Conservation (phyloP, 176 grass and related monocot species). For the Leersia perrieri region DNA sequence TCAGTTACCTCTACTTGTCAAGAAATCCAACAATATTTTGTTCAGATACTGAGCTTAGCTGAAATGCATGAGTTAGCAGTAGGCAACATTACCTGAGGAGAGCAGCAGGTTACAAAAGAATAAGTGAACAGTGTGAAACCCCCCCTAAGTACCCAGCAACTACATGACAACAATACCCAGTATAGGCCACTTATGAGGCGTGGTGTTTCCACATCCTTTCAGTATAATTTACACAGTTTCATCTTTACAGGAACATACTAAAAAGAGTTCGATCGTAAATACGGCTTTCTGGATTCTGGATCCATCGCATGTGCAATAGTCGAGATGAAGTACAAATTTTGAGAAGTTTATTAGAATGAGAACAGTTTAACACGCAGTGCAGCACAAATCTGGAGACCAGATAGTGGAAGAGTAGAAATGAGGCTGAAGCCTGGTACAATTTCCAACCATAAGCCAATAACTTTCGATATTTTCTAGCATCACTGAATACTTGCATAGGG, state of each 20-base stretch:
- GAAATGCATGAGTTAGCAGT: neutral
- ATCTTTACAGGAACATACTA: constrained; percentile 1
- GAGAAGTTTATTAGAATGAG: neutral
- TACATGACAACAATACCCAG: neutral
- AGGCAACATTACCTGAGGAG: neutral
- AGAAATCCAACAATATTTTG: neutral
- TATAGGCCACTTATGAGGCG: neutral
- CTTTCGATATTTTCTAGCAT: neutral
- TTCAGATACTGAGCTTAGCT: constrained; percentile 15
- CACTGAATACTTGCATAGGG: neutral
- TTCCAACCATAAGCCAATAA: constrained; percentile 1
- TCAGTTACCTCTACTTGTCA: neutral
- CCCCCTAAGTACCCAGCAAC: neutral
- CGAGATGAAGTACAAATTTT: neutral
- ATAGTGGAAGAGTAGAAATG: neutral
- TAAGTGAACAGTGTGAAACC: neutral
- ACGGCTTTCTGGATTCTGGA: neutral
- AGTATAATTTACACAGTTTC: constrained; percentile 1
- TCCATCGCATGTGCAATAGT: neutral
- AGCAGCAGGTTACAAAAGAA: constrained; percentile 13
- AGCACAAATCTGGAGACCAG: neutral
- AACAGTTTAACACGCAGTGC: neutral
- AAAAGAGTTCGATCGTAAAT: neutral
- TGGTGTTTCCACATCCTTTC: neutral
- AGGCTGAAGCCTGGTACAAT: neutral